Evolutionary conservation across 352 stramenopile species (phyloP), one percentile per base, ranked within the genome.

Genomic region (Aphanomyces astaci): DNA sequence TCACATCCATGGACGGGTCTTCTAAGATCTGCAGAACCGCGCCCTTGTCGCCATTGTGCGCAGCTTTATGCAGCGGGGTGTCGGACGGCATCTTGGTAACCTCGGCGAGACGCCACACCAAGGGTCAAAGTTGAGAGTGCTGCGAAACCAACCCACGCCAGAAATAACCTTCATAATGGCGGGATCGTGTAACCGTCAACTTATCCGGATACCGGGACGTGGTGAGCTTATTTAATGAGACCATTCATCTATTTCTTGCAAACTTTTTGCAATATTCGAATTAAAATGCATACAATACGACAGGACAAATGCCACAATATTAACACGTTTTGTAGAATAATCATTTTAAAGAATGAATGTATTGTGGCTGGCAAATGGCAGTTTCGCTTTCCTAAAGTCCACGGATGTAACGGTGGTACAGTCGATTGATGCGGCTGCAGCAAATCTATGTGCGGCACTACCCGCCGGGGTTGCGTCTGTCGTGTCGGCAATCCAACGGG

Each of bases 1-100:
- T 96, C 25, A 96, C 88, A 60, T 94, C 86, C 65, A 94, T 87
- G 10, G 83, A 89, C 53, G 90, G 91, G 36, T 96, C 86, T 56
- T 96, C 87, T 36, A 95, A 66, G 67, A 95, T 92, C 70, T 94
- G 81, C 46, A 95, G 74, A 70, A 88, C 92, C 31, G 82, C 82
- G 43, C 84, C 84, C 71, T 95, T 93, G 72, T 96, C 88, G 51
- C 88, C 88, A 72, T 96, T 96, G 76, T 96, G 84, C 22, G 88
- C 88, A 45, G 87, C 88, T 74, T 96, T 96, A 76, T 96, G 88
- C 15, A 96, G 80, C 63, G 87, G 84, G 32, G 86, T 95, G 74
- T 96, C 88, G 48, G 87, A 92, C 65, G 88, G 88, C 87, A 96
- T 95, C 17, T 53, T 53, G 45, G 45, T 53, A 27, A 27, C 45